Conservation (phyloP, 164 flowering plant genomes). For the Nymphaea colorata region DNA sequence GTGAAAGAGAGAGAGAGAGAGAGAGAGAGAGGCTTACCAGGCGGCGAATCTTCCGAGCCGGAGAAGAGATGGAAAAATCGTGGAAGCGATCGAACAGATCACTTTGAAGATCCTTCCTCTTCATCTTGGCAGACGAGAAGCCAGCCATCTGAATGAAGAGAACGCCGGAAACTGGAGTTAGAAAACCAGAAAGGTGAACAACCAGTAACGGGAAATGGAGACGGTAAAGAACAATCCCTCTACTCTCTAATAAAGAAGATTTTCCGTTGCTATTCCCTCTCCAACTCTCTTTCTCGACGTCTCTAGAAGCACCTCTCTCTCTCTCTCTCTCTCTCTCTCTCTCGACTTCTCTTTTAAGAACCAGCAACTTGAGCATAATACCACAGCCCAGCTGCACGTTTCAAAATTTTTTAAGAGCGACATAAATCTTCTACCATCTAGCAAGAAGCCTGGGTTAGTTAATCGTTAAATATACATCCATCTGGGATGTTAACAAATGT, state of each 20-base stretch:
- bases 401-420: no score
- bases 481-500: no score
- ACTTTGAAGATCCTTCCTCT: conserved; percentile 49
- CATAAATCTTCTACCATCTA: no score
- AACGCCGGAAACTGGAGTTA: not conserved
- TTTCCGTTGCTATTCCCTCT: not conserved
- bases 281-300: conserved; percentile 1
- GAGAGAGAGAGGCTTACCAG: conserved; percentile 28
- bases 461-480: no score
- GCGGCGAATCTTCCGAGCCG: conserved; percentile 73
- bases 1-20: not conserved
- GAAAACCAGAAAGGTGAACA: not conserved
- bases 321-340: not conserved
- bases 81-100: conserved; percentile 60
- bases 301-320: not conserved
- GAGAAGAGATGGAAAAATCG: conserved; percentile 78
- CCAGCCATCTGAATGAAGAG: conserved; percentile 9
- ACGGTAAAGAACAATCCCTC: not conserved
- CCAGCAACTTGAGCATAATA: not conserved
- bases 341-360: not conserved
- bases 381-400: not conserved
- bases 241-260: not conserved
- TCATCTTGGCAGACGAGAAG: conserved; percentile 32
- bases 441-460: no score
- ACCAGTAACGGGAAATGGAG: not conserved